Evolutionary conservation across 2,329 filamentous ascomycete genomes (phyloP).

Genomic region (Monosporascus sp.): DNA sequence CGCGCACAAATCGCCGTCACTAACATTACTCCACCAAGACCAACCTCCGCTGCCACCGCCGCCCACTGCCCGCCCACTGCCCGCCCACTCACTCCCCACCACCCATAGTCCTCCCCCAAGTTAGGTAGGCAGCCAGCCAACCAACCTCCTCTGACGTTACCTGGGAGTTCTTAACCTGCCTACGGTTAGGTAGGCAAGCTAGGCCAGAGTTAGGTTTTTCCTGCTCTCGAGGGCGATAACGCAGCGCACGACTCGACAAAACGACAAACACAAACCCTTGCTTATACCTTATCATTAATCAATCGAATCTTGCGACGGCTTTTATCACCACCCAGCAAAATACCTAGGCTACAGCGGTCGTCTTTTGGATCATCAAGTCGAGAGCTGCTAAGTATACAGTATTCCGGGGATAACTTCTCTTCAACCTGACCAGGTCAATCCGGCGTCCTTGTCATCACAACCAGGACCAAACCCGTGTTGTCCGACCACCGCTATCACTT

Average conservation of each 20-base stretch:
- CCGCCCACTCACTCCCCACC: not conserved
- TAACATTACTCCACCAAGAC: not conserved
- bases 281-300: not conserved
- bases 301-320: not conserved
- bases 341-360: no score
- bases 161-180: not conserved
- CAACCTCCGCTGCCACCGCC: slow-evolving; percentile 5
- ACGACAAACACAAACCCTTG: not conserved
- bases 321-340: not conserved
- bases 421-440: no score
- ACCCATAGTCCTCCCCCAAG: not conserved
- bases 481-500: slow-evolving; percentile 11
- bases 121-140: not conserved
- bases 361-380: no score
- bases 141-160: not conserved
- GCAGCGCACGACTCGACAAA: not conserved
- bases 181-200: not conserved
- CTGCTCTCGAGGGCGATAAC: not conserved
- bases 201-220: not conserved
- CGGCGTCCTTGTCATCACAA: no score
- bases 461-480: not conserved
- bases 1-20: slow-evolving; percentile 8
- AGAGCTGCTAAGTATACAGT: no score
- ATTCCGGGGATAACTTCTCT: no score
- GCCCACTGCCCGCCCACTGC: not conserved